phyloP scores from a whole-genome alignment of 345 rosid genomes.

The Eucalyptus melliodora region DNA sequence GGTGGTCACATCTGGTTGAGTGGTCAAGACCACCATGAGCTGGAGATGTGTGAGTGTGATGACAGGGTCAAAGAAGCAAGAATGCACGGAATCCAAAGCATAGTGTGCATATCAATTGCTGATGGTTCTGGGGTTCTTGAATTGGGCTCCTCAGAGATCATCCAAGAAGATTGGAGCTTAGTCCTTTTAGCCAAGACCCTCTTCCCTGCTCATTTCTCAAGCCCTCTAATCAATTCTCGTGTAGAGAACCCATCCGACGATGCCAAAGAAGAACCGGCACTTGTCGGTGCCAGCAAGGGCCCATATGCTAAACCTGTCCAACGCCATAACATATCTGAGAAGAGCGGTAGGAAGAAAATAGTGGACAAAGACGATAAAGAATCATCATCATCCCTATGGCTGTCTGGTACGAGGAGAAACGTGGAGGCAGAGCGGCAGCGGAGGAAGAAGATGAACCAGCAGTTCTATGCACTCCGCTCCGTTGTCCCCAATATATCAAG shows the following conservation, averaged over 20 bases:
- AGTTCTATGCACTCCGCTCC: not conserved
- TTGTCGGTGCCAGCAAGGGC: not conserved
- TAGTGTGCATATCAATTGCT: too few relatives aligned
- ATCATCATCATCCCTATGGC: not conserved
- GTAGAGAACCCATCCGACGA: not conserved
- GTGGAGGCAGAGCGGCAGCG: not conserved
- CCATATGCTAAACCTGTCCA: not conserved
- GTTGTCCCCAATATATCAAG: not conserved
- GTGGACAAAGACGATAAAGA: not conserved
- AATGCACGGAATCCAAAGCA: too few relatives aligned
- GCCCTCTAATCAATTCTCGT: not conserved
- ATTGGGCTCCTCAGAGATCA: not conserved
- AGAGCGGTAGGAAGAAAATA: not conserved
- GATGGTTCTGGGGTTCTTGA: too few relatives aligned
- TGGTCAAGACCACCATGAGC: too few relatives aligned
- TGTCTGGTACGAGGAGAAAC: not conserved
- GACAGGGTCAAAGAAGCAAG: too few relatives aligned
- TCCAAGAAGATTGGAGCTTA: not conserved
- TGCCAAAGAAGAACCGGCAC: not conserved
- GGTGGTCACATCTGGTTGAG: too few relatives aligned
- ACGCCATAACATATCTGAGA: not conserved
- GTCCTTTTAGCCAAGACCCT: too few relatives aligned
- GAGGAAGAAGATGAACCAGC: not conserved
- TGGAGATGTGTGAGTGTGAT: too few relatives aligned
- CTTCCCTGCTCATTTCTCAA: not conserved